Base-by-base conservation (phyloP, 306 rosid species). In the Rubus idaeus region DNA sequence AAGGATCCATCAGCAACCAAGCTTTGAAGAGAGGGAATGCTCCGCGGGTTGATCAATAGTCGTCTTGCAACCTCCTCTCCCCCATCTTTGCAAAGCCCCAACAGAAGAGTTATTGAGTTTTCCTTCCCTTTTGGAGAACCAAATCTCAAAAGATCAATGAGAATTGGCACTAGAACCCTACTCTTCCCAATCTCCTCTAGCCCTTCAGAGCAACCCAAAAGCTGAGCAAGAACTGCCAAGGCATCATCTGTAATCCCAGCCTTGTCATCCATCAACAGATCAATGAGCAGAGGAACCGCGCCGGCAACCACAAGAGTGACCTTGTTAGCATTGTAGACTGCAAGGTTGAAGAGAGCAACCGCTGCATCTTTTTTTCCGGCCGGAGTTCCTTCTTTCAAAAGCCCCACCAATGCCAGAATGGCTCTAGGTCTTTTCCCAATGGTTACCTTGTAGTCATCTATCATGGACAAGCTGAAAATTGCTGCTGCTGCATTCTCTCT, bases 401-500 rank as follows among this genome's bases (percentile, higher is more conserved):
- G 95, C 81, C 82, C 80, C 17, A 95, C 95, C 61, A 95, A 80
- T 21, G 94, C 96, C 4, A 91, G 91, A 65, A 95, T 88, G 51
- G 96, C 90, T 73, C 82, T 88, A 9, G 92, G 86, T 1, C 74
- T 77, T 5, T 84, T 82, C 14, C 97, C 98, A 18, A 95, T 90
- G 4, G 83, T 84, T 42, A 88, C 87, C 74, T 92, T 95, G 76
- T 81, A 88, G 46, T 95, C 97, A 63, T 95, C 96, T 0, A 90
- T 76, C 85, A 92, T 92, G 4, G 93, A 82, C 77, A 95, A 81
- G 83, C 97, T 92, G 71, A 75, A 92, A 44, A 95, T 84, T 63
- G 96, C 73, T 42, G 98, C 96, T 6, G 97, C 98, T 5, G 97
- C 97, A 78, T 95, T 95, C 80, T 90, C 96, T 78, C 96, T 89